Evolutionary conservation across 169 alveolate species (phyloP), one percentile per base, ranked within the genome.

Genomic region (Eimeria necatrix): DNA sequence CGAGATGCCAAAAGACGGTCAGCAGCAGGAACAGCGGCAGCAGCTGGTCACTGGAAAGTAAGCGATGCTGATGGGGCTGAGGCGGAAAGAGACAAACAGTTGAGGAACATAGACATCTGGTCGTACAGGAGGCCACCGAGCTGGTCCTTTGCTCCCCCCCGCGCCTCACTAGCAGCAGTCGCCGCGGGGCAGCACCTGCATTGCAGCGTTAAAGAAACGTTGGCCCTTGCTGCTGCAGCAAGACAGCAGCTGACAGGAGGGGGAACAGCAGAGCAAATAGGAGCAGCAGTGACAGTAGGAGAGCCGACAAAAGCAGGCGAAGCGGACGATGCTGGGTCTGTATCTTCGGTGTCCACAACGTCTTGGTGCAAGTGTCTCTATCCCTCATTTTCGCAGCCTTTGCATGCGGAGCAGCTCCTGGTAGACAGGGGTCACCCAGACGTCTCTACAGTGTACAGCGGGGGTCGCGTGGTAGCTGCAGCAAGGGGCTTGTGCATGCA

Each of bases 321-420:
- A 32, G 41, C 68, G 68, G 12, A 10, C 2, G 84, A 22, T 51
- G 8, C 14, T 22, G 1, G 22, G 9, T 68, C 78, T 14, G 22
- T 68, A 16, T 73, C 49, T 6, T 73, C 84, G 49, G 22, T 32
- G 32, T 73, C 84, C 26, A 24, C 53, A 9, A 51, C 53, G 52
- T 22, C 84, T 16, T 7, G 22, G n/a, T 22, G 2, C 24, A 20
- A 8, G 49, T 12, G 84, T 8, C 49, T 12, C 26, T 73, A 16
- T 22, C 61, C 89, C n/a, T 14, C 89, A 10, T 46, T 48, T 10
- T 9, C 89, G 61, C 41, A 49, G 41, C 94, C 94, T 16, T 74
- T 88, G n/a, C 73, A 70, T 64, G 94, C 94, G 22, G 73, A 68
- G 48, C 94, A 88, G 74, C 84, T 88, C 32, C 94, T 70, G 22